Evolutionary conservation across 192 early-diverging fungal species (phyloP).

Genomic region (Gamsiella multidivaricata): DNA sequence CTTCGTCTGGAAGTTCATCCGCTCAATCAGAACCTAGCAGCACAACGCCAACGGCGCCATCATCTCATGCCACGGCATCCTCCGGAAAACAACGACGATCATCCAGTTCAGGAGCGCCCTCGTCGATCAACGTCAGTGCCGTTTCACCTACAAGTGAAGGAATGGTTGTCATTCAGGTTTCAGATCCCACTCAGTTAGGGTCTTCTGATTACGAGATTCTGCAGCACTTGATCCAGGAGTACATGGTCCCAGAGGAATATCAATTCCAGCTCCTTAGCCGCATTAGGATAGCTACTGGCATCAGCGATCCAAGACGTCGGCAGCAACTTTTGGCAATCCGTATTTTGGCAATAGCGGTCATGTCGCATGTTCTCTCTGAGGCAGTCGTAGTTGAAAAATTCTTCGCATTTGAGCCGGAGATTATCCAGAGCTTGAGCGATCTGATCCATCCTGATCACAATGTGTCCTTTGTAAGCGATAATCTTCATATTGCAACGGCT

Average conservation of each 20-base stretch:
- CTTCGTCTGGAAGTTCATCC: slow-evolving; percentile 12
- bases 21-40: slow-evolving; percentile 17
- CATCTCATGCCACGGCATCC: slow-evolving; percentile 8
- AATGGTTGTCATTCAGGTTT: slow-evolving; percentile 66
- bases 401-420: slow-evolving; percentile 90
- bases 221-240: slow-evolving; percentile 67
- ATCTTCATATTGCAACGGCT: neutral
- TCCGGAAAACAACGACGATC: slow-evolving; percentile 27
- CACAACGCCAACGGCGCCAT: neutral
- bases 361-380: slow-evolving; percentile 74
- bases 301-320: slow-evolving; percentile 61
- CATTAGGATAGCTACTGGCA: slow-evolving; percentile 78
- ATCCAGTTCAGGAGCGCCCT: slow-evolving; percentile 22
- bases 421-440: slow-evolving; percentile 82
- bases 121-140: slow-evolving; percentile 1
- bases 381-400: slow-evolving; percentile 73
- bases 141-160: slow-evolving; percentile 55
- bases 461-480: slow-evolving; percentile 68
- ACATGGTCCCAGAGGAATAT: slow-evolving; percentile 77
- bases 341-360: slow-evolving; percentile 81
- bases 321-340: slow-evolving; percentile 75
- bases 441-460: slow-evolving; percentile 74
- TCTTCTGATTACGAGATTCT: slow-evolving; percentile 67
- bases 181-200: slow-evolving; percentile 46
- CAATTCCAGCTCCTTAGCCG: slow-evolving; percentile 84